phyloP scores from a whole-genome alignment of 2,329 filamentous ascomycete species.

The Chalara sp. region DNA sequence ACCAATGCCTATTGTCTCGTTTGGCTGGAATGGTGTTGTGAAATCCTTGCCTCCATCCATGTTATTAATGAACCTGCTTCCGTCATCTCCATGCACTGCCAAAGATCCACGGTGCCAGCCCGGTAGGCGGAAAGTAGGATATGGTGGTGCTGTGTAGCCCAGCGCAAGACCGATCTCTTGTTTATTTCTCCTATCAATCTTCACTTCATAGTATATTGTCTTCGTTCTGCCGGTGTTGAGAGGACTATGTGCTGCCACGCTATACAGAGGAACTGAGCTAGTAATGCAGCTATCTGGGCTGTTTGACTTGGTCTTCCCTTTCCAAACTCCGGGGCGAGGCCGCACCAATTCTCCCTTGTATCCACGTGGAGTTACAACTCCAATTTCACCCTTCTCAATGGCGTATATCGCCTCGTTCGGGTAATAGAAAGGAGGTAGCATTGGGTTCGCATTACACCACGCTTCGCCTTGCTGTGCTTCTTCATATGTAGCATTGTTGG shows the following conservation, averaged over 20 bases:
- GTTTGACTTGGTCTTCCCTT: slow-evolving; percentile 32
- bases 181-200: slow-evolving; percentile 37
- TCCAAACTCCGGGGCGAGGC: slow-evolving; percentile 45
- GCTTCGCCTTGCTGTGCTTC: slow-evolving; percentile 57
- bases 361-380: slow-evolving; percentile 43
- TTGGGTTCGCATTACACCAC: slow-evolving; percentile 58
- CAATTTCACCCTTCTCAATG: slow-evolving; percentile 45
- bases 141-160: slow-evolving; percentile 67
- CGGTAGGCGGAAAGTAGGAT: slow-evolving; percentile 69
- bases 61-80: slow-evolving; percentile 69
- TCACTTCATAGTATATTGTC: slow-evolving; percentile 66
- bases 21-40: slow-evolving; percentile 52
- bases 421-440: slow-evolving; percentile 47
- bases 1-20: slow-evolving; percentile 65
- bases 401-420: slow-evolving; percentile 39
- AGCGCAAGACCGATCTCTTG: slow-evolving; percentile 50
- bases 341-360: slow-evolving; percentile 42
- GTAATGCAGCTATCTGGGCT: slow-evolving; percentile 58
- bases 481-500: slow-evolving; percentile 60
- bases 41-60: slow-evolving; percentile 66
- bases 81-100: slow-evolving; percentile 76
- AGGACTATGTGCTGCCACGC: slow-evolving; percentile 51
- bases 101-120: slow-evolving; percentile 74
- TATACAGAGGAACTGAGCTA: slow-evolving; percentile 64
- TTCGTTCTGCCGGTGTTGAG: slow-evolving; percentile 39